A percentile compares a stretch with the other conserved stretches of the same genome.
Evolutionary conservation across 768 basidiomycete genomes (phyloP).

Genomic region (Termitomyces sp.): DNA sequence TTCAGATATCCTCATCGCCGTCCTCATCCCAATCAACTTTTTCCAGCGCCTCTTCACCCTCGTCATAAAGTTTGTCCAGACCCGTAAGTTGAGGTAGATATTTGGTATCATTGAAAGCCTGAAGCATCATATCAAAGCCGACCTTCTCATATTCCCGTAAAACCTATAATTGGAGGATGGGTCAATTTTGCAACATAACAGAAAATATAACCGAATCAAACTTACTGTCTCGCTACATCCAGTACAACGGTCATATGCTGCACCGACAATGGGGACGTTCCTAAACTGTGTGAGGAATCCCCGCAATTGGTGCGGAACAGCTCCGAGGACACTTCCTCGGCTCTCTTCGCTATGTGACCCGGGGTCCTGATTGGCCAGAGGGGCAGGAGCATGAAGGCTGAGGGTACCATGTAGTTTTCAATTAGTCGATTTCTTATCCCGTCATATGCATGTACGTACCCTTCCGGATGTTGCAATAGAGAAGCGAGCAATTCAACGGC

Average conservation of each 20-base stretch:
- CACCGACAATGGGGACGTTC: conserved; percentile 77
- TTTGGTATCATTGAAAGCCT: conserved; percentile 77
- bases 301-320: conserved; percentile 91
- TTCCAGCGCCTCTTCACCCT: conserved; percentile 67
- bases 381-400: conserved; percentile 59
- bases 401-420: background rate
- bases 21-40: conserved; percentile 74
- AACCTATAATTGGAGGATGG: conserved; percentile 40
- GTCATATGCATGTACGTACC: conserved; percentile 35
- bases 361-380: conserved; percentile 37
- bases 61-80: conserved; percentile 67
- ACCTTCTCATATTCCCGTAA: conserved; percentile 74
- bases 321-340: conserved; percentile 61
- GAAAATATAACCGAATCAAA: conserved; percentile 3
- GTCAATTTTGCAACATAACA: background rate
- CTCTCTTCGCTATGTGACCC: conserved; percentile 20
- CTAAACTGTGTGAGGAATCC: conserved; percentile 87
- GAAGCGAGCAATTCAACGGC: conserved; percentile 92
- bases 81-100: conserved; percentile 76
- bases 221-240: conserved; percentile 81
- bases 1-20: conserved; percentile 29
- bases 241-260: conserved; percentile 83
- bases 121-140: conserved; percentile 73
- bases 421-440: background rate
- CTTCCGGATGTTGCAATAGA: conserved; percentile 82